Base-by-base conservation (phyloP, 345 rosid species). In the Syzygium aromaticum region DNA sequence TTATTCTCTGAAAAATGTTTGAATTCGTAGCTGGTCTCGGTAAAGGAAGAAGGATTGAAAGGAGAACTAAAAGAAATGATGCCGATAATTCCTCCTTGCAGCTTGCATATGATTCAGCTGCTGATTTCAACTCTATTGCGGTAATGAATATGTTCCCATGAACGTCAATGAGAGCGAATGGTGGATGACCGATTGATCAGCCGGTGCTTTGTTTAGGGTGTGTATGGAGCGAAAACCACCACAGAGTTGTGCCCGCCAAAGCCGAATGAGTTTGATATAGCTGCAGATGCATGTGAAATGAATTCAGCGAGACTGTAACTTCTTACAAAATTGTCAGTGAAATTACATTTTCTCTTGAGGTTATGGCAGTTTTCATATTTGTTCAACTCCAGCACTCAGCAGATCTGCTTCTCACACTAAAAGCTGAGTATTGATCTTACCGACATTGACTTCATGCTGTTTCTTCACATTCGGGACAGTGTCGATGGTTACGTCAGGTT, bases 381-480 rank as follows among this genome's bases (percentile, higher is more conserved):
- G 82, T 38, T 73, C 82, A 38, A 38, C 27, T 38, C 43, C 14
- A 73, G 49, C 82, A 73, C 14, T 73, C 82, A 38, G 82, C 82
- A 19, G 82, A 73, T 73, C 82, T 73, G 82, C 27, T 38, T 33
- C 49, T 73, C 25, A 73, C 80, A 33, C 49, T 33, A 73, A 73
- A 49, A 73, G 82, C 25, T 33, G 46, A 19, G 73, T 73, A 73
- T 8, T 38, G 86, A 57, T 87, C 94, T 22, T 90, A 94, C 95
- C 95, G 33, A 84, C 88, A 64, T 84, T 87, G 54, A 94, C 96
- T 86, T 91, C 88, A 54, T 93, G 96, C 87, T 90, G 86, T 86
- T 93, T 95, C 93, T 91, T 95, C 88, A 91, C 92, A 40, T 94
- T 92, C 5, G 96, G 95, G 46, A 95, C 92, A 0, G 96, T 95